Evolutionary conservation across 2,329 filamentous ascomycete species (phyloP), one percentile per base, ranked within the genome.

Genomic region (Aspergillus awamori): DNA sequence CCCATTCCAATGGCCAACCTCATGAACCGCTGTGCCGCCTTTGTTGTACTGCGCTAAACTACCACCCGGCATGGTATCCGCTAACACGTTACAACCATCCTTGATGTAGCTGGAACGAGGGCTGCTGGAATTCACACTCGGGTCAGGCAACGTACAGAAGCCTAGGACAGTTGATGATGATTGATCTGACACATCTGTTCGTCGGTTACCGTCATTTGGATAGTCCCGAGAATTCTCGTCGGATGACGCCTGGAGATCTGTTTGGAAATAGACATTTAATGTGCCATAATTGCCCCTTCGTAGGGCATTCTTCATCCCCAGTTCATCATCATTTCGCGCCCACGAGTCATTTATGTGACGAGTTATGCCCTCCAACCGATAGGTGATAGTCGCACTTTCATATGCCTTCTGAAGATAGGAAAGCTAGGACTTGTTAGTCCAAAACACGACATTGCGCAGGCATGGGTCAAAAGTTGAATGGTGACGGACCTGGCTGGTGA

Each of bases 211-310:
- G 57, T 76, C 75, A 5, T 69, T 60, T 26, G 63, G 53, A 5
- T 63, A 59, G 24, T 62, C 64, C 4, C 69, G 69, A 5, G 69
- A 67, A 10, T 65, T 56, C 36, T 69, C 66, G 11, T 60, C 66
- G 5, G 69, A 53, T 4, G 70, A 63, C 0, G 69, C 63, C 33
- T 77, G 71, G 15, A 87, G 77, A 59, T 86, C 78, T 33, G 82
- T 83, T 71, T 86, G 83, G 76, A 86, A 87, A 75, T 86, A 87
- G 61, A 87, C 76, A 71, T 87, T 87, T 38, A 87, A 77, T 1
- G 81, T 80, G 41, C 68, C 63, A 72, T 87, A 87, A 41, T 71
- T 81, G 55, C 85, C 85, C 60, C 79, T 74, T 22, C 84, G 83
- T 2, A 87, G 80, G 2, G 80, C 72, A 24, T 73, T 70, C 71